Evolutionary conservation across 2,329 filamentous ascomycete species (phyloP).

Genomic region (Paracoccidioides brasiliensis): DNA sequence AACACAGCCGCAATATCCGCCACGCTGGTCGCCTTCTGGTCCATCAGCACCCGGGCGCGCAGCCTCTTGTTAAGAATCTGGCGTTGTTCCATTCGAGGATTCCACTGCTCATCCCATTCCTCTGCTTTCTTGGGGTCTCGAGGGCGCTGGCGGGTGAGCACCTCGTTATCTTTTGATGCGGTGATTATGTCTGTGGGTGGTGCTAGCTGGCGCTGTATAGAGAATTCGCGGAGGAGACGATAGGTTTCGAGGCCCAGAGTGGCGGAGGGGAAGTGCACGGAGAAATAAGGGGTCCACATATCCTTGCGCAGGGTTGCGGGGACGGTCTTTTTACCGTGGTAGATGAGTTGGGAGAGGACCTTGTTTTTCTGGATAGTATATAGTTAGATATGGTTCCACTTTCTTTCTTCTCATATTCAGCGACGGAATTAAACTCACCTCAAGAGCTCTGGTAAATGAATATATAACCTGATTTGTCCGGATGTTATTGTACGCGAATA

Average conservation of each 20-base stretch:
- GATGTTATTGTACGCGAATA: constrained; percentile 50
- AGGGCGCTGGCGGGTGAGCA: constrained; percentile 27
- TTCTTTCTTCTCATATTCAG: background rate
- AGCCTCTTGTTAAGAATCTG: constrained; percentile 34
- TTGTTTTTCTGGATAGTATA: constrained; percentile 33
- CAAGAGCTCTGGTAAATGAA: constrained; percentile 43
- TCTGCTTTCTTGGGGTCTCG: constrained; percentile 27
- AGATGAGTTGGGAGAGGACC: constrained; percentile 45
- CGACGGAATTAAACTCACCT: constrained; percentile 30
- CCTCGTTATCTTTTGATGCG: constrained; percentile 31
- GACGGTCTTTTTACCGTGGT: constrained; percentile 51
- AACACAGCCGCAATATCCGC: constrained; percentile 48
- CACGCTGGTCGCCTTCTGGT: constrained; percentile 51
- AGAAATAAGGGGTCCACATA: constrained; percentile 49
- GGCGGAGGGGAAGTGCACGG: constrained; percentile 41
- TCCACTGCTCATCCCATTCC: constrained; percentile 28
- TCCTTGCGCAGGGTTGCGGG: constrained; percentile 47
- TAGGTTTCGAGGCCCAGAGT: constrained; percentile 42
- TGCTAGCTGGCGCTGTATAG: constrained; percentile 43
- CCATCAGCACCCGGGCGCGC: constrained; percentile 43
- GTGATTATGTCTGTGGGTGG: constrained; percentile 35
- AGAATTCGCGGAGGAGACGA: constrained; percentile 47
- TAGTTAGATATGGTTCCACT: background rate
- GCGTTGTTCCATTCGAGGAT: constrained; percentile 28
- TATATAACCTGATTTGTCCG: constrained; percentile 53